Percentiles rank a stretch among this genome's conserved stretches.
Conservation (phyloP, 106 monocot species). For the Phalaenopsis aphrodite region DNA sequence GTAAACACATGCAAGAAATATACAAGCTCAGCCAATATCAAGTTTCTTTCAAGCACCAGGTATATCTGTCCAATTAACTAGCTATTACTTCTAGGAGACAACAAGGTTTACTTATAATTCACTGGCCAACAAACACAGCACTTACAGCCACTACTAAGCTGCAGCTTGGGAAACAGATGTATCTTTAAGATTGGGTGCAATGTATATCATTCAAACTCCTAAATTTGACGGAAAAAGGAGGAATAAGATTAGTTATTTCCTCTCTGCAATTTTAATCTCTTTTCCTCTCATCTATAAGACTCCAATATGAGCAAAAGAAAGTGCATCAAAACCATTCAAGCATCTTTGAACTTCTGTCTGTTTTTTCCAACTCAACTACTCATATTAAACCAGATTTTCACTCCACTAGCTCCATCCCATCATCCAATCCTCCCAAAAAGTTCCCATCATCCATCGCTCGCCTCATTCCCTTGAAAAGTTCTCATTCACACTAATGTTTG, state of each 20-base stretch:
- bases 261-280: not conserved
- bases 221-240: not conserved
- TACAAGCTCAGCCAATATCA: not conserved
- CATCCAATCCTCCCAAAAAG: not conserved
- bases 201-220: not conserved
- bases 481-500: not conserved
- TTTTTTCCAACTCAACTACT: not conserved
- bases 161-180: not conserved
- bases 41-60: not conserved
- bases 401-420: constrained; percentile 1
- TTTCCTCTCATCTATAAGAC: not conserved
- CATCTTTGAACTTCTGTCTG: not conserved
- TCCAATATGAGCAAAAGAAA: not conserved
- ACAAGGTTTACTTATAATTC: not conserved
- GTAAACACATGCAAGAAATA: not conserved
- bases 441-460: not conserved
- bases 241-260: not conserved
- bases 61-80: not conserved
- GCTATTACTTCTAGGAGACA: not conserved
- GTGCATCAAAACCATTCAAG: not conserved
- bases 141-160: not conserved
- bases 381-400: not conserved
- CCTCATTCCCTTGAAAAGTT: not conserved
- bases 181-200: not conserved
- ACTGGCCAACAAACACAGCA: not conserved